Conservation (phyloP, 1,139 yeast species). For the Diutina mesorugosa region DNA sequence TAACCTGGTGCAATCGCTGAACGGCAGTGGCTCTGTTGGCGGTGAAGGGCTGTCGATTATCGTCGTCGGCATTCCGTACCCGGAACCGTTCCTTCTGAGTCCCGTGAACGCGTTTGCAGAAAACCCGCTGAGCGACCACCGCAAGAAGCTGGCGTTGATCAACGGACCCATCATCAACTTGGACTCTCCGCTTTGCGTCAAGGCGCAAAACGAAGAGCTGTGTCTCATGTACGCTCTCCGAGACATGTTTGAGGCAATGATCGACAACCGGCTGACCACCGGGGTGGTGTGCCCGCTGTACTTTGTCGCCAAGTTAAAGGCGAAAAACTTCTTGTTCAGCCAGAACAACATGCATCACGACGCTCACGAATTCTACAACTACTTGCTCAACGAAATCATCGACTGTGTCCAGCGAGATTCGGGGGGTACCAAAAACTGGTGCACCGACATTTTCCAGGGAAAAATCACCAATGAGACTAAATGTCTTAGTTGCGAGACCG, state of each 20-base stretch:
- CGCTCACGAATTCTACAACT: constrained; percentile 92
- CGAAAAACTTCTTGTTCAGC: constrained; percentile 73
- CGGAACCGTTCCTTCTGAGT: constrained; percentile 20
- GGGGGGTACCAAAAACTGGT: constrained; percentile 31
- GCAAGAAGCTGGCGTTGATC: constrained; percentile 68
- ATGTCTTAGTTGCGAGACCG: constrained; percentile 83
- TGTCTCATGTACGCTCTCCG: constrained; percentile 57
- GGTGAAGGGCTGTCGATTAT: constrained; percentile 10
- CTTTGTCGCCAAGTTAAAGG: constrained; percentile 63
- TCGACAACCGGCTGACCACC: constrained; percentile 52
- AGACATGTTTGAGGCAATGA: constrained; percentile 76
- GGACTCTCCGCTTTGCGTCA: constrained; percentile 44
- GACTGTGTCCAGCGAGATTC: constrained; percentile 44
- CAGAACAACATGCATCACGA: constrained; percentile 91
- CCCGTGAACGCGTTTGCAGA: constrained; percentile 33
- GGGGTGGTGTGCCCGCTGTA: constrained; percentile 81
- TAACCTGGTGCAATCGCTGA: neutral
- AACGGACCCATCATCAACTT: constrained; percentile 79
- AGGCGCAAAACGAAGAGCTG: constrained; percentile 33
- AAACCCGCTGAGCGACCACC: constrained; percentile 54
- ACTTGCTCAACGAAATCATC: constrained; percentile 67
- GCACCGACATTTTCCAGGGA: constrained; percentile 75
- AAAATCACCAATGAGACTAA: constrained; percentile 75
- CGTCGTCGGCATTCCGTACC: constrained; percentile 31
- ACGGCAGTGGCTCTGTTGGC: neutral